Evolutionary conservation across 192 early-diverging fungal genomes (phyloP), one percentile per base, ranked within the genome.

Genomic region (Pilaira anomala): DNA sequence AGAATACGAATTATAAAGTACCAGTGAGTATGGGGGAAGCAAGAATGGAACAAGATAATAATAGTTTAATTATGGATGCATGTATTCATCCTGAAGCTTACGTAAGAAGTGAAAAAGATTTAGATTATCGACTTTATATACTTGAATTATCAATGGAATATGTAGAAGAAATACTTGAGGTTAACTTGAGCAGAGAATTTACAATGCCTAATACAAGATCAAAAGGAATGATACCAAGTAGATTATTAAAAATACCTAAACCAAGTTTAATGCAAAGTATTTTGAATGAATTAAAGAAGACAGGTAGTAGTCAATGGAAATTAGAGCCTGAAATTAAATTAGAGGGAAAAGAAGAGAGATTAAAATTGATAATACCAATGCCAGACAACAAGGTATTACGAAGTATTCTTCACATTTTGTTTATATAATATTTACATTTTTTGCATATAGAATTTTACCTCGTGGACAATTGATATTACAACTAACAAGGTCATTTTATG

Each of bases 61-160:
- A 50, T 12, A 83, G 80, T 54, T 56, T 87, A 5, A 85, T 88
- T 3, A 79, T 85, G 56, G 89, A 91, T 71, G 86, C 85, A 13
- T 87, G 86, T 53, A 71, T 91, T 26, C 74, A 91, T 63, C 75
- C 81, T 2, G 64, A 80, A 9, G 74, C 83, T 18, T 76, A 76
- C 28, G 59, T 73, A 36, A 82, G 90, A 53, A 57, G 83, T 16
- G 66, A 69, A 30, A 65, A 66, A 41, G 88, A 91, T 39, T 56
- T 69, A 14, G 86, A 89, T 60, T 91, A 76, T 65, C 78, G 83
- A 48, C 57, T 86, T 14, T 91, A 89, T 71, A 68, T 91, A 33
- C 74, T 86, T 29, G 87, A 87, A 64, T 65, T 91, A 9, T 69
- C 85, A 0, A 66, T 91, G 65, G 83, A 87, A 55, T 81, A 82